Conservation (phyloP, 306 rosid species). For the Quercus bicolor region DNA sequence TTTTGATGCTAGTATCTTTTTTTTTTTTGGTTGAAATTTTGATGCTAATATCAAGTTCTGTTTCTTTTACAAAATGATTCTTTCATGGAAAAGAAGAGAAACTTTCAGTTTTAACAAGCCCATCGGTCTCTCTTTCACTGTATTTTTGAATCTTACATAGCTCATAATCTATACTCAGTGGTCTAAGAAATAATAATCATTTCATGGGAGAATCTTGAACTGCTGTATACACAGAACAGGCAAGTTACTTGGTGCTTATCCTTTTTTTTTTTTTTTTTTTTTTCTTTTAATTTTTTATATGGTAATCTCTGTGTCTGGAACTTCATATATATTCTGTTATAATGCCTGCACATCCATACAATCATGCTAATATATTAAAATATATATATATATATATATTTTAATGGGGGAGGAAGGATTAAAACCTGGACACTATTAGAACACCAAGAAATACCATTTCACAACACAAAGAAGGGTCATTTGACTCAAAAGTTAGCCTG, state of each 20-base stretch:
- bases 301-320: not conserved
- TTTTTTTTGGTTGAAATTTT: not conserved
- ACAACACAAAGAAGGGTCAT: no score
- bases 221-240: not conserved
- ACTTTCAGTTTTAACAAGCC: not conserved
- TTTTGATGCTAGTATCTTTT: not conserved
- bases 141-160: not conserved
- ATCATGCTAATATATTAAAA: no score
- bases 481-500: no score
- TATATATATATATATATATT: no score
- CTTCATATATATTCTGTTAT: not conserved
- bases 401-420: no score
- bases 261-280: not conserved
- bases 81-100: slow-evolving; percentile 8
- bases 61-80: not conserved
- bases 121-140: not conserved
- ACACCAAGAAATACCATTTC: no score
- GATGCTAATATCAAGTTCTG: not conserved
- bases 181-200: not conserved
- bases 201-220: not conserved
- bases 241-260: not conserved
- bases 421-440: no score
- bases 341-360: no score
- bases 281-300: not conserved
- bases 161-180: not conserved